These are phyloP conservation scores for Penicillium atrosanguineum DNA, from an alignment of 495 filamentous ascomycete genomes.

Conservation along the genomic window DNA sequence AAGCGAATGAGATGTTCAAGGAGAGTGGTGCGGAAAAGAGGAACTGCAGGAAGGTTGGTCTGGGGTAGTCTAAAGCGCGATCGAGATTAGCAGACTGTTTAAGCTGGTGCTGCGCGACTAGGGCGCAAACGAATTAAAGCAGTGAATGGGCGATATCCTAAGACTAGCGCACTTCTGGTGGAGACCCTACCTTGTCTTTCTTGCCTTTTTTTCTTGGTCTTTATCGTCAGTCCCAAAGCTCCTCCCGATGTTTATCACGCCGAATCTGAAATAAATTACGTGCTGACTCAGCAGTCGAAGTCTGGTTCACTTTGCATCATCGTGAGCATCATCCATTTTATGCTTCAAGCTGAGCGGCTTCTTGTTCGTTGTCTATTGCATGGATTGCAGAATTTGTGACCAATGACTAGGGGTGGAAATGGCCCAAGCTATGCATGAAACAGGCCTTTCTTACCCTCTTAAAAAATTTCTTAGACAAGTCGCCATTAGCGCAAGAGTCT, in stretches of 20 bases:
- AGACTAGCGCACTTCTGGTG: not conserved
- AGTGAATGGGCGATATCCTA: not conserved
- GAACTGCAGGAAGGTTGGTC: not conserved
- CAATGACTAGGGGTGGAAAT: not conserved
- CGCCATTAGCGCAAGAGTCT: conserved; percentile 9
- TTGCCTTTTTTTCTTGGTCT: not conserved
- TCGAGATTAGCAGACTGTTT: not conserved
- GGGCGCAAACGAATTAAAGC: not conserved
- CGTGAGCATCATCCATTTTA: conserved; percentile 33
- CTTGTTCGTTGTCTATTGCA: not conserved
- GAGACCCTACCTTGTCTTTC: not conserved
- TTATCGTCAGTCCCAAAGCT: not conserved
- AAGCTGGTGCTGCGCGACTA: not conserved
- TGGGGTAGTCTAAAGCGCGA: not conserved
- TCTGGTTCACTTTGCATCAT: conserved; percentile 34
- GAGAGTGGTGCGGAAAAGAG: not conserved
- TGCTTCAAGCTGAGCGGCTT: conserved; percentile 1
- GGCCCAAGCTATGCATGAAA: not conserved
- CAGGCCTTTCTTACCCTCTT: not conserved
- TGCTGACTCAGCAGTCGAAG: conserved; percentile 20
- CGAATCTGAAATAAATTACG: conserved; percentile 17
- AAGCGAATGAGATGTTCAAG: not conserved
- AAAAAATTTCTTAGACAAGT: not conserved
- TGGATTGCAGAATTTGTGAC: not conserved
- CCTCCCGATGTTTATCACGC: conserved; percentile 9